Conservation (phyloP, 441 rosid species). For the Omphalea diandra region DNA sequence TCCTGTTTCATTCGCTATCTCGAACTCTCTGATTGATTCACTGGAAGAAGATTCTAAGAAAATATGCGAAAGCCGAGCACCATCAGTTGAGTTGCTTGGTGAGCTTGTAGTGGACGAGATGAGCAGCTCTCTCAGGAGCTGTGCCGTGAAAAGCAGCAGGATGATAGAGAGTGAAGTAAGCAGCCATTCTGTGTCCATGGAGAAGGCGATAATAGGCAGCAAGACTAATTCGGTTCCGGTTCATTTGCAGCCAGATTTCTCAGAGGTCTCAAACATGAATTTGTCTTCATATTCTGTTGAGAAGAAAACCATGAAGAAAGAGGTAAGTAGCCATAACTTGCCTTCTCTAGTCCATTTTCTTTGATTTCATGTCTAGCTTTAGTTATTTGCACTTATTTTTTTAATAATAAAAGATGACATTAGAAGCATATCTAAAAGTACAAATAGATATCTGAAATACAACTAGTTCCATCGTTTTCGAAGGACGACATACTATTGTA, state of each 20-base stretch:
- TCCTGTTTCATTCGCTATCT: slow-evolving; percentile 8
- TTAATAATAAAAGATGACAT: no score
- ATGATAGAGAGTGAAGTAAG: slow-evolving; percentile 30
- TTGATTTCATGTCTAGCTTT: no score
- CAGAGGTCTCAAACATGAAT: slow-evolving; percentile 22
- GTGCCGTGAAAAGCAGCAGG: slow-evolving; percentile 24
- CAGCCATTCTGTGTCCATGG: slow-evolving; percentile 30
- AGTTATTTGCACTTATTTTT: no score
- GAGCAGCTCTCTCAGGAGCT: slow-evolving; percentile 27
- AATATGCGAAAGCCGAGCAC: slow-evolving; percentile 29
- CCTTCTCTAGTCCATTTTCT: background rate
- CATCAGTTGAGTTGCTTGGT: slow-evolving; percentile 41
- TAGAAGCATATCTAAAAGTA: no score
- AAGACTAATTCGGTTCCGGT: slow-evolving; percentile 20
- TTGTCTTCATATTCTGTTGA: slow-evolving; percentile 19
- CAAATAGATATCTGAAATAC: no score
- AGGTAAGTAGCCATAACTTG: slow-evolving; percentile 17
- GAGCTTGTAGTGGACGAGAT: slow-evolving; percentile 45
- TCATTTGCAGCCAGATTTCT: slow-evolving; percentile 21
- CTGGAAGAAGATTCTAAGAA: slow-evolving; percentile 18
- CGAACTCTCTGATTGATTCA: slow-evolving; percentile 16
- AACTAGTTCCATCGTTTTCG: no score
- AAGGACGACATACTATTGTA: no score
- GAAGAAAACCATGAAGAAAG: slow-evolving; percentile 24
- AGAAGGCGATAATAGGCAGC: slow-evolving; percentile 19